These are phyloP conservation scores for Mortierella sp. DNA, from an alignment of 371 early-diverging fungal genomes.

Conservation along the genomic window DNA sequence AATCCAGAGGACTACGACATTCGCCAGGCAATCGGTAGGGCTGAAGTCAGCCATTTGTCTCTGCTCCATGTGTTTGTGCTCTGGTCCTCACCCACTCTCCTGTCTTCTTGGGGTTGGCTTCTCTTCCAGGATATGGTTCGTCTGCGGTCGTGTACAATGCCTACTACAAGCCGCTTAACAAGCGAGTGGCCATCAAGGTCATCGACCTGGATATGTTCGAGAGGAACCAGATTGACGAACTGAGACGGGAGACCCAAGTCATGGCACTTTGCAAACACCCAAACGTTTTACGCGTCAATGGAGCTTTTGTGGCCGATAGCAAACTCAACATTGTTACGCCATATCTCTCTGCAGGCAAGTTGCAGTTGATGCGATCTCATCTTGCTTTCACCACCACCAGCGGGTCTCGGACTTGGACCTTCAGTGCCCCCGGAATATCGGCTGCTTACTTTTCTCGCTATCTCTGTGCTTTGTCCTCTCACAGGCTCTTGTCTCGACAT, in stretches of 20 bases:
- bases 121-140: conserved; percentile 78
- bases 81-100: background rate
- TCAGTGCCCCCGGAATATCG: background rate
- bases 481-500: conserved; percentile 88
- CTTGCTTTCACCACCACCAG: background rate
- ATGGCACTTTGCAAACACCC: conserved; percentile 90
- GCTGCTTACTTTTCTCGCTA: background rate
- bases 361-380: conserved; percentile 4
- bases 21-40: conserved; percentile 48
- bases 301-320: conserved; percentile 83
- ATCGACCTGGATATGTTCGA: conserved; percentile 95
- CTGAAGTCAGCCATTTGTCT: background rate
- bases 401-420: background rate
- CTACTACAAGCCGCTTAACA: conserved; percentile 76
- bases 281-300: conserved; percentile 84
- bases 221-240: conserved; percentile 92
- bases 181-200: conserved; percentile 85
- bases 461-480: background rate
- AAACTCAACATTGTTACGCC: conserved; percentile 89
- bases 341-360: conserved; percentile 77
- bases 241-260: conserved; percentile 88
- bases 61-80: too few relatives aligned
- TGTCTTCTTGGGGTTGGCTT: background rate
- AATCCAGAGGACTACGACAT: conserved; percentile 47
- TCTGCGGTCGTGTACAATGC: conserved; percentile 90